A percentile compares a stretch with the other conserved stretches of the same genome.
These are phyloP conservation scores for Clonostachys chloroleuca DNA, from an alignment of 2,329 filamentous ascomycete species.

Conservation along the genomic window DNA sequence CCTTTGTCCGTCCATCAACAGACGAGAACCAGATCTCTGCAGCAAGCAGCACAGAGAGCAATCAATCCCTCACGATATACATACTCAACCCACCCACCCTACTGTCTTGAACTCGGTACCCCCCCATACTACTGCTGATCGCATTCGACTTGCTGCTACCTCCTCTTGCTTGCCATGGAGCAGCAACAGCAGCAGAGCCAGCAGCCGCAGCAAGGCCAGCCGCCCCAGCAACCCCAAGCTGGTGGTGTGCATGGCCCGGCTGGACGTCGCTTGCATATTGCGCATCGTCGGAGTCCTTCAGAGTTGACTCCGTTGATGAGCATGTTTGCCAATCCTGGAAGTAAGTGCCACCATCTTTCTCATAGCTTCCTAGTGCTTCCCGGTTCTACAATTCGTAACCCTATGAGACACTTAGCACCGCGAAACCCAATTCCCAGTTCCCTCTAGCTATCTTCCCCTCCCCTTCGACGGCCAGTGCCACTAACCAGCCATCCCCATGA, in stretches of 20 bases:
- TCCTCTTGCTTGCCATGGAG: slow-evolving; percentile 54
- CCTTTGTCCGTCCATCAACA: slow-evolving; percentile 1
- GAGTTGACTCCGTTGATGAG: slow-evolving; percentile 97
- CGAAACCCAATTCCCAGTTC: neutral
- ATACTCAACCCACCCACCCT: slow-evolving; percentile 3
- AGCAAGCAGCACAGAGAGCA: neutral
- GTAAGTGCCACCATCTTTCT: slow-evolving; percentile 40
- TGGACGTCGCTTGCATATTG: slow-evolving; percentile 92
- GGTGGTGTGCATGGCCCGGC: slow-evolving; percentile 66
- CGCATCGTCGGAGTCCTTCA: slow-evolving; percentile 92
- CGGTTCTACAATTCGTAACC: neutral
- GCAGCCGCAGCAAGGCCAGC: slow-evolving; percentile 40
- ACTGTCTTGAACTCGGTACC: slow-evolving; percentile 7
- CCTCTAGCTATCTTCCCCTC: neutral
- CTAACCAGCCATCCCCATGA: slow-evolving; percentile 6
- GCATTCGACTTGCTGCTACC: slow-evolving; percentile 24
- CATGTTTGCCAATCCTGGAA: slow-evolving; percentile 68
- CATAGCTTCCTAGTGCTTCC: neutral
- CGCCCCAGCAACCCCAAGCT: slow-evolving; percentile 41
- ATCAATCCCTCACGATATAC: neutral
- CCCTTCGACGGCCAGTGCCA: neutral
- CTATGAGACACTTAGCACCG: neutral
- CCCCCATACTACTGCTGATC: neutral
- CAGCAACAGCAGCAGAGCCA: slow-evolving; percentile 53
- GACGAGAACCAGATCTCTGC: neutral